Base-by-base conservation (phyloP, 2,329 filamentous ascomycete genomes). In the Passalora sequoiae region DNA sequence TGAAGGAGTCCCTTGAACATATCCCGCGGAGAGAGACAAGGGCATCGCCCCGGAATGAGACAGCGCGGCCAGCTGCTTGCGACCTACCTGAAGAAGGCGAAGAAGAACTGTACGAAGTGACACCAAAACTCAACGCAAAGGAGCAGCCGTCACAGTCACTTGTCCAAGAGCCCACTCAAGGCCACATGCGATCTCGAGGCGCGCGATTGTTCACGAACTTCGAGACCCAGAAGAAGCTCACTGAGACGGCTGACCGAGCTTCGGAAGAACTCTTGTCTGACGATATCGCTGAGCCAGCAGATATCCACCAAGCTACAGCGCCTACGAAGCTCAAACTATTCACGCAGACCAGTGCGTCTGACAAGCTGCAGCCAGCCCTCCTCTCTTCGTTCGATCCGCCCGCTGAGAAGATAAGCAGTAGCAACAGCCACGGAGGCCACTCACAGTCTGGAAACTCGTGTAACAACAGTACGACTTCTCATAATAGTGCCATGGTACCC, bases 401-500 rank as follows among this genome's bases (percentile, higher is more conserved):
- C 10, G 28, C 28, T 24, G 27, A 19, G 12, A 24, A 32, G 12
- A 10, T 13, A 3, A 40, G 39, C 24, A 30, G 31, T 15, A 41
- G 24, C 17, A 37, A 32, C 19, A 37, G 25, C 19, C 9, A n/a
- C 24, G 6, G 25, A 19, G 39, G 22, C 25, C 25, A n/a, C 15
- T 10, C 17, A 4, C n/a, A 20, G 7, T 16, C 8, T 15, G 16
- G 20, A 9, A 21, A 35, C 12, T 17, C 36, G 2, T 19, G 10
- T 3, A 30, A 38, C 13, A 19, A 24, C 10, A 37, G 43, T 16
- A 36, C 30, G 4, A 38, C 36, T 12, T 44, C 47, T 4, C 43
- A 46, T 17, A 44, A 43, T 3, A 50, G 37, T 29, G 25, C 29
- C 4, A 40, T 40, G 17, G 40, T 33, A 10, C 43, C 35, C 9